Base-by-base conservation (phyloP, 2,329 filamentous ascomycete genomes). In the Beauveria brongniartii region DNA sequence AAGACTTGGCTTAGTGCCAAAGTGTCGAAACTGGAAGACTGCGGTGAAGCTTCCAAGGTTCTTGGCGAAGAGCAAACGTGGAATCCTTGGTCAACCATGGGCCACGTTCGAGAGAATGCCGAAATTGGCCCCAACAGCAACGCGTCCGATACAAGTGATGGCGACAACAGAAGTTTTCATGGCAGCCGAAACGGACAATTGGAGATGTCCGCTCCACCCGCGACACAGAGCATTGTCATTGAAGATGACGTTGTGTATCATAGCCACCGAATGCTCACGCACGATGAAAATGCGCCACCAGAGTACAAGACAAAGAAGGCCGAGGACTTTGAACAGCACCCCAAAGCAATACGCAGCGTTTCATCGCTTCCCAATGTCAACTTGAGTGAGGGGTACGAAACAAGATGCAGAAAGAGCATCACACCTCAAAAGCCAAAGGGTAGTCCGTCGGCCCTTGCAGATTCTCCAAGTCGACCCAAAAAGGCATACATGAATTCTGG, bases 1-100 rank as follows among this genome's bases (percentile, higher is more conserved):
- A 83, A 82, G 68, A 77, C 72, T 0, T 81, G 77, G 78, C 75
- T 84, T 44, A 81, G 80, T 9, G 75, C 78, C 2, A 78, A 83
- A 47, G 75, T 80, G 9, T 78, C 78, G 0, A 80, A 78, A 60
- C 67, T 81, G 2, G 79, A 82, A 51, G 64, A 61, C 1, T 61
- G 37, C 26, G 52, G 47, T 12, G 40, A 48, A 50, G 20, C 37
- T 12, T 47, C 53, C 61, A 20, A 66, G 62, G 24, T 26, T 53
- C 8, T 61, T 24, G 30, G 52, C 18, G 59, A 57, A 14, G 43
- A 44, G 40, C 60, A 59, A 16, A 56, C 26, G 18, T 61, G 53
- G 59, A 61, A 61, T 22, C 59, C 59, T 3, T 61, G 59, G 59
- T 51, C 40, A 8, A 9, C 52, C 1, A 64, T 69, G 20, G 72